Base-by-base conservation (phyloP, 2,329 filamentous ascomycete species). In the Plectosphaerella cucumerina region DNA sequence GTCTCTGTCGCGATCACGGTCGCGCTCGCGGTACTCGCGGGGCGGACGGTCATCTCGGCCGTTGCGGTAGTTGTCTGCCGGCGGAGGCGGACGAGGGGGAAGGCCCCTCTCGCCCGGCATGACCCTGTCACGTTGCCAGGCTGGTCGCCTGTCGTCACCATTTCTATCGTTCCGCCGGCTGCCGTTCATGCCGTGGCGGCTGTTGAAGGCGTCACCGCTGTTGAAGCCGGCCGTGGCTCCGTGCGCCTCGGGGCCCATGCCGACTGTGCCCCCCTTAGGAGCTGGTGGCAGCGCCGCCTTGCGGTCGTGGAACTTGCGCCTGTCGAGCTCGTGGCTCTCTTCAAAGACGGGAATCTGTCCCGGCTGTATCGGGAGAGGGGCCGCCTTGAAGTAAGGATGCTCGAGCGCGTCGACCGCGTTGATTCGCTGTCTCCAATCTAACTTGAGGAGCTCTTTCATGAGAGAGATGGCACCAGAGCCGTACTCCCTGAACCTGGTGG, bases 241-340 rank as follows among this genome's bases (percentile, higher is more conserved):
- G 49, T 60, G 59, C 5, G 59, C 62, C 23, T 77, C 75, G 1
- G 76, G 75, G n/a, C 83, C 84, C 61, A 90, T 84, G 14, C 93
- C 93, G 3, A 96, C 91, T 1, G 90, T 91, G 4, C 90, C 93
- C 12, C 92, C 93, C 59, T 93, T 91, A 0, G 94, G 94, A 1
- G 93, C 94, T 12, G 94, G 93, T 4, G 93, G 93, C 11, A 93
- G 78, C 20, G 86, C 87, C 20, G 87, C 87, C 63, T 90, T 90
- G 62, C 94, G 87, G 52, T 91, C 88, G 58, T 95, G 87, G 60
- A 91, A 93, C 69, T 93, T 95, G 65, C 91, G 84, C 47, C 93
- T 83, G 65, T 99, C 94, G n/a, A 97, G 76, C 68, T 99, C 94
- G 69, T 99, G 94, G 43, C 91, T 96, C 62, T 97, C 93, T 64